Base-by-base conservation (phyloP, 2,329 filamentous ascomycete genomes). In the Cladophialophora carrionii region DNA sequence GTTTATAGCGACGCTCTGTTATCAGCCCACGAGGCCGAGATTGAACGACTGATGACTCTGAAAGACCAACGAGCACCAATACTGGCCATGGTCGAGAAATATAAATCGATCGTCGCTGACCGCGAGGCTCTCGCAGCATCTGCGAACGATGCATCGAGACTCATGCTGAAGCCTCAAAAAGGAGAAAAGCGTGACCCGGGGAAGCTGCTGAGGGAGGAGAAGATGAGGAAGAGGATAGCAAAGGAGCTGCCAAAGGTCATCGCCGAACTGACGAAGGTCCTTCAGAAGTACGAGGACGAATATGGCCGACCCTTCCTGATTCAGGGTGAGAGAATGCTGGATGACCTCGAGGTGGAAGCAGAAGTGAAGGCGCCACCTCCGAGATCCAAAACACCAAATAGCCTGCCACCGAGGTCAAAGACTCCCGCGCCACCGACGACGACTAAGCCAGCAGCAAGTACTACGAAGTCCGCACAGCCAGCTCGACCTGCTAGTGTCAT, bases 151-250 rank as follows among this genome's bases (percentile, higher is more conserved):
- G 93, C 95, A 14, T 97, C 94, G 6, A 89, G 95, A 52, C 83
- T 99, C 32, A 92, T 98, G 89, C 87, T 88, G 72, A 92, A 94
- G 66, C 93, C 93, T 2, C 89, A 92, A 71, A 96, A 96, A 80
- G 94, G 94, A 61, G 94, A 98, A 80, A 91, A 89, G 78, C 90
- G 96, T 68, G 95, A 99, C 74, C 95, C 95, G 2, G 94, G 92
- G 57, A 95, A 96, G 79, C 84, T 99, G 17, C 83, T 99, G 59
- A 86, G 95, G 32, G 95, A 99, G 75, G 95, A 99, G 80, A 99
- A 98, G 84, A 96, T 96, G 91, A 88, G 95, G 66, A 99, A 99
- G 85, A 86, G 93, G 64, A 97, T 99, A 68, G 86, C 93, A 29
- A 99, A 98, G 78, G 95, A 99, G 74, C 82, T 99, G 32, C 95